A percentile compares a stretch with the other conserved stretches of the same genome.
phyloP scores from a whole-genome alignment of 2,329 filamentous ascomycete genomes.

The Calonectria ilicicola region DNA sequence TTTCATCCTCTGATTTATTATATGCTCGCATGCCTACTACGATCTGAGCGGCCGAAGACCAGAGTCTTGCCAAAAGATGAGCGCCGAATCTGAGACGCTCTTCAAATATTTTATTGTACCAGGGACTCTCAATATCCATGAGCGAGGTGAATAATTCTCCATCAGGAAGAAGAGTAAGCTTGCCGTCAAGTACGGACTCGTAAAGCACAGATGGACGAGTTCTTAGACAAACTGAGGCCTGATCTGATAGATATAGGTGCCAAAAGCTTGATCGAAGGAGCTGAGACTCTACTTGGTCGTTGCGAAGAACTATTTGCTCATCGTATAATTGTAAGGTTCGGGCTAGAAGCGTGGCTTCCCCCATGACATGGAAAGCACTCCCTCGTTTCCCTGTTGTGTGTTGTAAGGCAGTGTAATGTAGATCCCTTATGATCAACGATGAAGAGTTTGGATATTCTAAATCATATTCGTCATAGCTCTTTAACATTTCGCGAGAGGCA shows the following conservation, averaged over 20 bases:
- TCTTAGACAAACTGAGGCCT: background rate
- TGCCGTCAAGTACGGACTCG: background rate
- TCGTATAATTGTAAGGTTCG: background rate
- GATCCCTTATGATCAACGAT: slow-evolving; percentile 11
- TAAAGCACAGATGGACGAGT: background rate
- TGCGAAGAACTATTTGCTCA: background rate
- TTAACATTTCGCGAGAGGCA: slow-evolving; percentile 5
- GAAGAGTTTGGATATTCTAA: slow-evolving; percentile 18
- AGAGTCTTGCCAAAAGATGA: background rate
- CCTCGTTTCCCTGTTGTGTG: slow-evolving; percentile 1
- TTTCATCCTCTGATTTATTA: background rate
- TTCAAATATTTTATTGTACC: background rate
- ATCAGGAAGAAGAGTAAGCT: background rate
- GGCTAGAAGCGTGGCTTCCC: slow-evolving; percentile 9
- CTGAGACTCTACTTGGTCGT: background rate
- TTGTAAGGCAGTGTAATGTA: slow-evolving; percentile 14
- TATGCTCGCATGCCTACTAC: background rate
- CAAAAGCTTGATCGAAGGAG: slow-evolving; percentile 3
- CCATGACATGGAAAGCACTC: slow-evolving; percentile 16
- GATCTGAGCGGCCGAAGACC: background rate
- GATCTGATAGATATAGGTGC: slow-evolving; percentile 6
- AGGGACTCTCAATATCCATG: background rate
- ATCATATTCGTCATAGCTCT: slow-evolving; percentile 18
- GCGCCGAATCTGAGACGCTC: background rate
- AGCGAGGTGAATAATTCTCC: background rate